Conservation (phyloP, 2,329 filamentous ascomycete genomes). For the Calycina marina region DNA sequence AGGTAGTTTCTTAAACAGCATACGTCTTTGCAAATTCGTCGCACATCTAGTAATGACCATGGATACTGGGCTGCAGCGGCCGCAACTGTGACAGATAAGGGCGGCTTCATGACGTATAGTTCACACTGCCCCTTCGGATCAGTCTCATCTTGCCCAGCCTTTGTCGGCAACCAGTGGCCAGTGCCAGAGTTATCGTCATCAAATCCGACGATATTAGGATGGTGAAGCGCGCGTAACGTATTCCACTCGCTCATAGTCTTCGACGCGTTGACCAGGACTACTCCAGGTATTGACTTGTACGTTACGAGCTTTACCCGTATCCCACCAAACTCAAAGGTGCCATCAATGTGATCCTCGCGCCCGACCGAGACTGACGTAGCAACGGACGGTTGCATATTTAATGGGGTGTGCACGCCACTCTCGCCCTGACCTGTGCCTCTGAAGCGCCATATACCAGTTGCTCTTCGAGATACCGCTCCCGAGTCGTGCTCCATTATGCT, state of each 20-base stretch:
- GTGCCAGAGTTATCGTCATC: slow-evolving; percentile 6
- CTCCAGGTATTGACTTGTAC: slow-evolving; percentile 8
- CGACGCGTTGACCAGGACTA: slow-evolving; percentile 6
- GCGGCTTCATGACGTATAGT: slow-evolving; percentile 7
- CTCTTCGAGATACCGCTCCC: slow-evolving; percentile 4
- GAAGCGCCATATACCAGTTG: slow-evolving; percentile 7
- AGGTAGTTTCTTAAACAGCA: slow-evolving; percentile 3
- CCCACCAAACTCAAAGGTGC: slow-evolving; percentile 8
- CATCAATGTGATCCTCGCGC: slow-evolving; percentile 5
- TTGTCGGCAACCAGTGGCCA: slow-evolving; percentile 7
- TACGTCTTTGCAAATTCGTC: slow-evolving; percentile 9
- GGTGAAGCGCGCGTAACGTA: slow-evolving; percentile 6
- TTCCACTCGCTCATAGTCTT: slow-evolving; percentile 8
- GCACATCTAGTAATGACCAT: slow-evolving; percentile 6
- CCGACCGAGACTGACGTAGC: not conserved
- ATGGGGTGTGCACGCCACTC: not conserved
- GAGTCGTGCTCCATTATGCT: slow-evolving; percentile 3
- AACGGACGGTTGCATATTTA: not conserved
- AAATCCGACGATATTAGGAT: slow-evolving; percentile 9
- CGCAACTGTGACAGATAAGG: slow-evolving; percentile 6
- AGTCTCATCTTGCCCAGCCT: slow-evolving; percentile 2
- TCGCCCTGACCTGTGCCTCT: slow-evolving; percentile 3
- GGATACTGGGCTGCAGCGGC: slow-evolving; percentile 7
- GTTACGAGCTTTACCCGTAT: slow-evolving; percentile 9
- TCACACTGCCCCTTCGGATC: slow-evolving; percentile 6